phyloP scores from a whole-genome alignment of 139 green algal genomes.

The Desmodesmus armatus region DNA sequence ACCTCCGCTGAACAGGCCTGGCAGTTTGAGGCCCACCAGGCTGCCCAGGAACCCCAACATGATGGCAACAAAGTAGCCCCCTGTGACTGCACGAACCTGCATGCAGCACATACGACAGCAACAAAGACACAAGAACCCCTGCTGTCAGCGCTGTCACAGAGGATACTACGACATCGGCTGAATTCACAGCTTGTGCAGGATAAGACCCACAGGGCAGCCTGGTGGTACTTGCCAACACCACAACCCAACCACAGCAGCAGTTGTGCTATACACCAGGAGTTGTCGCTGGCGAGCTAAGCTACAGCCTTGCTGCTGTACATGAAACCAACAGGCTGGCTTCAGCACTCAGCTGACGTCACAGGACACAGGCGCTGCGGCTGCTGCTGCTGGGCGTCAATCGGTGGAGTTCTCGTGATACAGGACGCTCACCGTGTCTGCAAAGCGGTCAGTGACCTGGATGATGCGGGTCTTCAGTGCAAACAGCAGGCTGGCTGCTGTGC shows the following conservation, averaged over 20 bases:
- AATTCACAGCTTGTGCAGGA: no score
- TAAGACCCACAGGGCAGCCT: no score
- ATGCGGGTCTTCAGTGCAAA: conserved; percentile 42
- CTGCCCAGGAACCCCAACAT: conserved; percentile 49
- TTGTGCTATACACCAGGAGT: no score
- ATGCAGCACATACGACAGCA: neutral
- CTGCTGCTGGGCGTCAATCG: no score
- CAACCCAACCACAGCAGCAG: no score
- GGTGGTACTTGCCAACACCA: no score
- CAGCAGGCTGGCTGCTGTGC: conserved; percentile 64
- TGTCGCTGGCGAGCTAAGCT: no score
- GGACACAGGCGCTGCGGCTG: no score
- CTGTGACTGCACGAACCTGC: conserved; percentile 60
- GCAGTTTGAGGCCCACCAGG: conserved; percentile 56
- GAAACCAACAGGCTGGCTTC: no score
- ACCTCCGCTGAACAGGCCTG: conserved; percentile 47
- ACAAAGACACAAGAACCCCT: neutral
- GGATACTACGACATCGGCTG: conserved; percentile 45
- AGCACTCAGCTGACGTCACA: no score
- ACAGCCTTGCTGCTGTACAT: no score
- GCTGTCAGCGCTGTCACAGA: neutral
- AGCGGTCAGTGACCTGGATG: conserved; percentile 52
- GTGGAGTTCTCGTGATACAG: no score
- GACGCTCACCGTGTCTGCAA: conserved; percentile 54
- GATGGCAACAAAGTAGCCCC: conserved; percentile 56